Conservation (phyloP, 2,329 filamentous ascomycete genomes). For the Monosporascus sp. region DNA sequence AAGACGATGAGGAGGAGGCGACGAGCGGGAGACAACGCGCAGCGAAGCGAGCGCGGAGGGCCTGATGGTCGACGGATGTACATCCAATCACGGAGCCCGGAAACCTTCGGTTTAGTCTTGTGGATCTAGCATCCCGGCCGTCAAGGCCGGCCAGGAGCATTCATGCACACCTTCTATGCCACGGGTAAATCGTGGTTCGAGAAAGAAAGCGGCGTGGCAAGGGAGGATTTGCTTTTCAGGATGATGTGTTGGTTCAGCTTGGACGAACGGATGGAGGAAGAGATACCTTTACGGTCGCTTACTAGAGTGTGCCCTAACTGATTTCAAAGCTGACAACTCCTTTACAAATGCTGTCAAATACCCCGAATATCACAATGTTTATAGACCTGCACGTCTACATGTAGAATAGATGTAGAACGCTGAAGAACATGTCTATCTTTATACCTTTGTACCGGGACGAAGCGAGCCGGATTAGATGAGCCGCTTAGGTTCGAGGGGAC, state of each 20-base stretch:
- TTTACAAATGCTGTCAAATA: background rate
- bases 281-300: background rate
- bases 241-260: too few relatives aligned
- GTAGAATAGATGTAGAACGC: too few relatives aligned
- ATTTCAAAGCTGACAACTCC: background rate
- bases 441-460: too few relatives aligned
- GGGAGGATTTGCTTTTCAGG: too few relatives aligned
- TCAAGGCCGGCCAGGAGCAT: background rate
- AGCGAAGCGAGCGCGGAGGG: background rate
- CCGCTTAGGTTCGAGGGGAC: too few relatives aligned
- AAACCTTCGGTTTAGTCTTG: background rate
- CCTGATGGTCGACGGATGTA: background rate
- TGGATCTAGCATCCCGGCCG: background rate
- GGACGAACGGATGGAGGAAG: too few relatives aligned
- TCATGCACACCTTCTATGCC: background rate
- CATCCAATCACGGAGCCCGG: background rate
- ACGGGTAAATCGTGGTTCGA: too few relatives aligned
- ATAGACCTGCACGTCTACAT: too few relatives aligned
- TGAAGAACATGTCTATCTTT: too few relatives aligned
- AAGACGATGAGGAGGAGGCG: slow-evolving; percentile 30
- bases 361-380: background rate
- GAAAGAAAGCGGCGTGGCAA: too few relatives aligned
- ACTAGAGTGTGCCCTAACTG: slow-evolving; percentile 5
- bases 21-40: slow-evolving; percentile 10
- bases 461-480: too few relatives aligned